A percentile compares a stretch with the other conserved stretches of the same genome.
These are phyloP conservation scores for Golubevia sp. DNA, from an alignment of 1,284 basidiomycete species.

Conservation along the genomic window DNA sequence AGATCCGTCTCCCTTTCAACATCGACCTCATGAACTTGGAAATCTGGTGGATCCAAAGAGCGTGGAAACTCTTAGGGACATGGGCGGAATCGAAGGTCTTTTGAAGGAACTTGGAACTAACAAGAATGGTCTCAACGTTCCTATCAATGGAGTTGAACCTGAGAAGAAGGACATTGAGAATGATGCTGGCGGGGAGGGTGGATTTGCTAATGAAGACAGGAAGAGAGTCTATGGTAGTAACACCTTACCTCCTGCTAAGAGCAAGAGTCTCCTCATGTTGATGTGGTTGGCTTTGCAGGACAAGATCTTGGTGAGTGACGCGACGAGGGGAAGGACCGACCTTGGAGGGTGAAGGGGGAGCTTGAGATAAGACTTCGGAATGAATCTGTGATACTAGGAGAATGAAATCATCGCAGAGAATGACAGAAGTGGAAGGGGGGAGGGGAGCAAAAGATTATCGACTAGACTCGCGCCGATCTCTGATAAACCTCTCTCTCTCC, in stretches of 20 bases:
- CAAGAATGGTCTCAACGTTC: conserved; percentile 66
- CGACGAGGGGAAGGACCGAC: no score
- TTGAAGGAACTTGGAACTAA: conserved; percentile 77
- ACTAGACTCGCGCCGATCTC: no score
- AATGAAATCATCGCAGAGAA: not conserved
- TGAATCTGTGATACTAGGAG: not conserved
- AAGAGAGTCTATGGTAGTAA: conserved; percentile 77
- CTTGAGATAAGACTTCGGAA: no score
- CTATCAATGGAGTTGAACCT: conserved; percentile 9
- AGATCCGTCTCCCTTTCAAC: conserved; percentile 72
- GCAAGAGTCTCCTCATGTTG: conserved; percentile 78
- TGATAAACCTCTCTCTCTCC: not conserved
- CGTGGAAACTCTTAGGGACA: conserved; percentile 70
- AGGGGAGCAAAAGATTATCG: no score
- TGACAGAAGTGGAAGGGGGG: not conserved
- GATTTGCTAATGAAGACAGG: conserved; percentile 33
- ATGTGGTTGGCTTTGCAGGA: conserved; percentile 96
- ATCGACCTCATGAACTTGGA: conserved; percentile 79
- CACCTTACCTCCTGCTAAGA: conserved; percentile 75
- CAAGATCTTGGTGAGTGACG: conserved; percentile 77
- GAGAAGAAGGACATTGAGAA: conserved; percentile 14
- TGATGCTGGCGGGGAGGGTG: conserved; percentile 29
- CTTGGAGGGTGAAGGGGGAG: no score
- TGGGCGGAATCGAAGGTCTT: conserved; percentile 77
- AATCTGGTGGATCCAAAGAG: conserved; percentile 85